Conservation (phyloP, 176 grass and related monocot species). For the Musa itinerans region DNA sequence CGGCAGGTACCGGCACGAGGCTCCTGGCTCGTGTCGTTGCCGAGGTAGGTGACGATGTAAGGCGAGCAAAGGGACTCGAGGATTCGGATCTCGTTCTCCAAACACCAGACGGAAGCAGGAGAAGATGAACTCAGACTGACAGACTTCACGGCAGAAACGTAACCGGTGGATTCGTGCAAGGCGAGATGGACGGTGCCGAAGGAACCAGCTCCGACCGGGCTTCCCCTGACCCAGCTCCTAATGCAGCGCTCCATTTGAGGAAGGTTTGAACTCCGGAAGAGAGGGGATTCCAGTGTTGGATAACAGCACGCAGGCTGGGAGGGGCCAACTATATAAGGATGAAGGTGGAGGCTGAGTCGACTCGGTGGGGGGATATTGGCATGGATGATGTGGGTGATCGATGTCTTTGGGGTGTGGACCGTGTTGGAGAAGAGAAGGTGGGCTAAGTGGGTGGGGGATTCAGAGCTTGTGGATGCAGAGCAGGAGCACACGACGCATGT, state of each 20-base stretch:
- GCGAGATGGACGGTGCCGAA: conserved; percentile 66
- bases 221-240: conserved; percentile 50
- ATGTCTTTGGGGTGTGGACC: no score
- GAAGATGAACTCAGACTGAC: conserved; percentile 28
- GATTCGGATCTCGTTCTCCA: conserved; percentile 83
- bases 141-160: conserved; percentile 82
- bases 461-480: background rate
- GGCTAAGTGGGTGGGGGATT: background rate
- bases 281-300: no score
- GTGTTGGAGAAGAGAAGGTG: background rate
- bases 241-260: conserved; percentile 18
- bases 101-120: conserved; percentile 32
- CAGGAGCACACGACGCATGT: background rate
- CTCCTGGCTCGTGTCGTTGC: conserved; percentile 30
- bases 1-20: conserved; percentile 5
- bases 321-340: no score
- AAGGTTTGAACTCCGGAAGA: background rate
- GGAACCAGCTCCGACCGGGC: conserved; percentile 57
- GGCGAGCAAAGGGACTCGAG: conserved; percentile 51
- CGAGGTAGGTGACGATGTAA: conserved; percentile 64
- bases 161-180: conserved; percentile 31
- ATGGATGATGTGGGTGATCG: no score
- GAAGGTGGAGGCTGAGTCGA: no score
- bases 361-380: no score
- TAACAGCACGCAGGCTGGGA: no score